Evolutionary conservation across 129 eudicot genomes (phyloP).

Genomic region (Ambrosia artemisiifolia): DNA sequence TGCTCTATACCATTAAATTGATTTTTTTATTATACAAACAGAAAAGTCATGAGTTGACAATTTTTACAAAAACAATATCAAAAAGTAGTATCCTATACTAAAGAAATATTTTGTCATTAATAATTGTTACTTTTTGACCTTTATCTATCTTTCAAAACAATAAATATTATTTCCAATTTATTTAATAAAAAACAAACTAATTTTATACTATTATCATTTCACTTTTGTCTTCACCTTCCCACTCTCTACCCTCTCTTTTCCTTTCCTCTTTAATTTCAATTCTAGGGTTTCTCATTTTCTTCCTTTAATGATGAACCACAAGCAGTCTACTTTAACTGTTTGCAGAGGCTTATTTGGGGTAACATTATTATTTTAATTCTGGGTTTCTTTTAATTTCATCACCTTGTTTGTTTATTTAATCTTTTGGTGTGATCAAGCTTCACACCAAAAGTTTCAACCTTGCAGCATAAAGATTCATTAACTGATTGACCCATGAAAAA

Average conservation of each 20-base stretch:
- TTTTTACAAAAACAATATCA: background rate
- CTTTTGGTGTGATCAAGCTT: conserved; percentile 15
- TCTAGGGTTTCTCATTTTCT: conserved; percentile 46
- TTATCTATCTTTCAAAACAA: background rate
- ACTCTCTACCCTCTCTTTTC: conserved; percentile 23
- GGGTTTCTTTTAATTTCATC: background rate
- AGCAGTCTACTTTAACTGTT: background rate
- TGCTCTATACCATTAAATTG: too few species aligned
- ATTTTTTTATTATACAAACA: too few species aligned
- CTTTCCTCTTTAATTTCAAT: conserved; percentile 39
- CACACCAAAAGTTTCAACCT: background rate
- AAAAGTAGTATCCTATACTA: background rate
- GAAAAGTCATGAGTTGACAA: background rate
- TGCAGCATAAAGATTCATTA: conserved; percentile 19
- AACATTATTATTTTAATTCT: background rate
- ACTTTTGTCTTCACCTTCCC: conserved; percentile 53
- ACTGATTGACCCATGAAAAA: conserved; percentile 16
- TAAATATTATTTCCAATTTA: conserved; percentile 20
- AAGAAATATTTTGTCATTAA: background rate
- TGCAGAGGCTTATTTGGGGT: conserved; percentile 12
- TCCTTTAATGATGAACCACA: background rate
- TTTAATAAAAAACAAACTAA: conserved; percentile 46
- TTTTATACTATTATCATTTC: conserved; percentile 34
- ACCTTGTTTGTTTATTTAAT: conserved; percentile 8
- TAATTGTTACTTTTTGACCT: conserved; percentile 5